Conservation (phyloP, 768 basidiomycete genomes). For the Lactarius sanguifluus region DNA sequence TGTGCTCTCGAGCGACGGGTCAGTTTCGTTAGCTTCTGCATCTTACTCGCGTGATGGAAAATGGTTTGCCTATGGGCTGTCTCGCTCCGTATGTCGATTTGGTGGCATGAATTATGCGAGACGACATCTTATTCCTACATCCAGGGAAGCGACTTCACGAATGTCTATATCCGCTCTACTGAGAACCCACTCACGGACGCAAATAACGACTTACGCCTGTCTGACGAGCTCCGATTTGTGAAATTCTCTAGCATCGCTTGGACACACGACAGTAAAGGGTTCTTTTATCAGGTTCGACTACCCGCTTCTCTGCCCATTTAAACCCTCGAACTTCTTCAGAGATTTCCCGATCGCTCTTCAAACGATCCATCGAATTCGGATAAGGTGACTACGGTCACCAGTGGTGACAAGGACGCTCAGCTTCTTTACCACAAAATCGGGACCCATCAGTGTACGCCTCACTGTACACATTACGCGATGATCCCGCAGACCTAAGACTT, state of each 20-base stretch:
- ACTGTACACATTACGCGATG: background rate
- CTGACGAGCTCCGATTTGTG: constrained; percentile 69
- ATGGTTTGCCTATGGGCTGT: constrained; percentile 76
- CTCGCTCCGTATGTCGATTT: constrained; percentile 55
- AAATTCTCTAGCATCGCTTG: constrained; percentile 75
- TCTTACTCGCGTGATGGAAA: constrained; percentile 66
- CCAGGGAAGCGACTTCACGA: constrained; percentile 73
- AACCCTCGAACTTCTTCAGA: constrained; percentile 34
- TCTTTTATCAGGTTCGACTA: constrained; percentile 69
- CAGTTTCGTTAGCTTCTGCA: constrained; percentile 56
- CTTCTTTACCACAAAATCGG: constrained; percentile 75
- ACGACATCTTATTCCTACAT: constrained; percentile 11
- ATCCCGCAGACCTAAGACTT: background rate
- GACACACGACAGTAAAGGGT: constrained; percentile 78
- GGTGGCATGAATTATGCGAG: background rate
- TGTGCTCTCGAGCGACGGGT: constrained; percentile 68
- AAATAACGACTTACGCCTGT: constrained; percentile 51
- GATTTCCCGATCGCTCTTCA: constrained; percentile 54
- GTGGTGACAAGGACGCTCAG: constrained; percentile 65
- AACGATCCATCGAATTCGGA: constrained; percentile 50
- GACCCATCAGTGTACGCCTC: constrained; percentile 60
- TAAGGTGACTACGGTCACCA: constrained; percentile 56
- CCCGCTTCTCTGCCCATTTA: constrained; percentile 6
- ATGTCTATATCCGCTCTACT: constrained; percentile 66
- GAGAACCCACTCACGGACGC: constrained; percentile 51